Percentiles rank a stretch among this genome's conserved stretches.
These are phyloP conservation scores for Globisporangium radiosum DNA, from an alignment of 352 stramenopile genomes.

Conservation along the genomic window DNA sequence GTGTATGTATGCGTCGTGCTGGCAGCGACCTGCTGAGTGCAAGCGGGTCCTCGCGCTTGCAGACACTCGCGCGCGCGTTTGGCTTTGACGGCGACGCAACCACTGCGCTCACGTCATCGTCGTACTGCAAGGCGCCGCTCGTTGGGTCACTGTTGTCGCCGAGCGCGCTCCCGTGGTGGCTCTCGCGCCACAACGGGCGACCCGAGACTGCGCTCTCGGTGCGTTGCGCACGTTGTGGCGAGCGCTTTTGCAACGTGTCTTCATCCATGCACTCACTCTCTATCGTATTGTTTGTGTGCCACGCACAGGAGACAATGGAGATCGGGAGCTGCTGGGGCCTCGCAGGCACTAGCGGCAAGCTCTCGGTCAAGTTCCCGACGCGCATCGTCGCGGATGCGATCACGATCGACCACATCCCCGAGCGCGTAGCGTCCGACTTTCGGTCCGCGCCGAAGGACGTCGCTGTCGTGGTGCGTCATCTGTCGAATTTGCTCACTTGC, in stretches of 20 bases:
- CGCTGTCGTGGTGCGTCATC: slow-evolving; percentile 36
- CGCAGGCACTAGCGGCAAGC: slow-evolving; percentile 36
- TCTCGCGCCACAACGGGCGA: slow-evolving; percentile 64
- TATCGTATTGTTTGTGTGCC: neutral
- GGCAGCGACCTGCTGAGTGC: slow-evolving; percentile 50
- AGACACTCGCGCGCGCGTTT: slow-evolving; percentile 24
- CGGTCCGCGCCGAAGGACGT: slow-evolving; percentile 61
- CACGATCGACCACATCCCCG: slow-evolving; percentile 76
- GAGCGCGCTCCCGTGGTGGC: slow-evolving; percentile 61
- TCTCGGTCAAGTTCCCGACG: slow-evolving; percentile 69
- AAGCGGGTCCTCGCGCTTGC: slow-evolving; percentile 23
- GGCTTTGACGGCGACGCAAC: slow-evolving; percentile 20
- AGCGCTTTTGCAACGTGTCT: neutral
- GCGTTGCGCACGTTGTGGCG: slow-evolving; percentile 7
- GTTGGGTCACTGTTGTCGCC: slow-evolving; percentile 32
- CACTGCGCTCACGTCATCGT: slow-evolving; percentile 51
- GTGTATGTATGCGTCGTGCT: slow-evolving; percentile 4
- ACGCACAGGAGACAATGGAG: slow-evolving; percentile 67
- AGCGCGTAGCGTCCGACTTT: slow-evolving; percentile 64
- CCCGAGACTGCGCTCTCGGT: slow-evolving; percentile 79
- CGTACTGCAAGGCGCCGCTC: slow-evolving; percentile 34
- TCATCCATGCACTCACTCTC: neutral
- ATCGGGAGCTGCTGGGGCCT: slow-evolving; percentile 83
- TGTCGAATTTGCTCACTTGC: too few species aligned
- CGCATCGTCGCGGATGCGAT: slow-evolving; percentile 62